Evolutionary conservation across 768 basidiomycete species (phyloP), one percentile per base, ranked within the genome.

Genomic region (Xerocomus spinulosus): DNA sequence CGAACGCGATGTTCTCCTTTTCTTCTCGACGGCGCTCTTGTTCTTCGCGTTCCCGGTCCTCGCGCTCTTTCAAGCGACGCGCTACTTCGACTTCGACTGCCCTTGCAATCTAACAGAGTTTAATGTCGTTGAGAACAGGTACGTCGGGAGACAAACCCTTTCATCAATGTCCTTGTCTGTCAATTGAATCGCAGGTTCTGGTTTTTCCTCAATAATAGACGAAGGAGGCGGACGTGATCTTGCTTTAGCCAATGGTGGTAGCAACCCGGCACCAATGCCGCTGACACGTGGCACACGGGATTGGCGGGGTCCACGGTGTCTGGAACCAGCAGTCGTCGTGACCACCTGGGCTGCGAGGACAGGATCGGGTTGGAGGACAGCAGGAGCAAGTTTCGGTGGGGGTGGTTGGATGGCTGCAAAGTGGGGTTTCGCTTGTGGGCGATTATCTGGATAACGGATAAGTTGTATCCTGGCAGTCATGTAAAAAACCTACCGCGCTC

Each of bases 161-260:
- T 83, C 83, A 52, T 89, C 83, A 51, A 89, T 84, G 40, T 89
- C 87, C 58, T 81, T 77, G 65, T 85, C 83, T 3, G 80, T 79
- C 53, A 85, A 59, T 25, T 61, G 58, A 38, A 58, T 41, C 5
- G 48, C 15, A 1, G 32, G 15, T 17, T 62, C 67, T 29, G 53
- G 18, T 14, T 49, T 36, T 46, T 58, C 55, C 38, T 55, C 56
- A 10, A 40, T 32, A 21, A 55, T 58, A 10, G 48, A 3, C 13
- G 56, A 33, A 10, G 40, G 53, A 17, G 57, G 50, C 3, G 56
- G 60, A 4, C 64, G 64, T 5, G 51, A 50, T 44, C 50, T 54
- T 35, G 29, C 7, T 23, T 42, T 66, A 4, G 48, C 52, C 45
- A 63, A 29, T 13, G 59, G 59, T 12, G 59, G 64, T 38, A 56